These are phyloP conservation scores for Xylariaceae sp. DNA, from an alignment of 2,329 filamentous ascomycete genomes.

Conservation along the genomic window DNA sequence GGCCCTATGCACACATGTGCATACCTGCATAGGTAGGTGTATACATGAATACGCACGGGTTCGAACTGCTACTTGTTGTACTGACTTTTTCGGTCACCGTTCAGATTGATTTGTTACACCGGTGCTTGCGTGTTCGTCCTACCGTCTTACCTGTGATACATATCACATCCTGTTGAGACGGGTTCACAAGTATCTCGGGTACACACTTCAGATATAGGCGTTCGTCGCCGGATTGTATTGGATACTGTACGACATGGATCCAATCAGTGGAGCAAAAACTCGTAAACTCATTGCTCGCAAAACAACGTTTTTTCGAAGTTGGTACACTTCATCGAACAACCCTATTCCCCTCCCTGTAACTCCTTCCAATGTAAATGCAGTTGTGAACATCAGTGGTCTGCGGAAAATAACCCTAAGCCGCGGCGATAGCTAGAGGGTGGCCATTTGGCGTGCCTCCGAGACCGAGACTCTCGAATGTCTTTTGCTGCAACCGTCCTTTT, in stretches of 20 bases:
- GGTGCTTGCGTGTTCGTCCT: conserved; percentile 9
- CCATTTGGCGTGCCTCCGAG: conserved; percentile 14
- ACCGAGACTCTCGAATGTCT: conserved; percentile 30
- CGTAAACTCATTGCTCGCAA: too few relatives aligned
- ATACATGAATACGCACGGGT: neutral
- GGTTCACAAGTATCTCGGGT: conserved; percentile 11
- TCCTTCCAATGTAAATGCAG: conserved; percentile 12
- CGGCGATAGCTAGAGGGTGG: conserved; percentile 22
- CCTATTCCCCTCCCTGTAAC: conserved; percentile 5
- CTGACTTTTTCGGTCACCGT: neutral
- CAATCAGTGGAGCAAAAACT: too few relatives aligned
- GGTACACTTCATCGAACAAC: too few relatives aligned
- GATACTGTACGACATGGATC: too few relatives aligned
- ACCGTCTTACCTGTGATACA: conserved; percentile 3
- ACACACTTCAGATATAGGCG: conserved; percentile 1
- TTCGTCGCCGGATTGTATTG: too few relatives aligned
- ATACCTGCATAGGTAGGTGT: too few relatives aligned
- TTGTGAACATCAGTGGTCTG: neutral
- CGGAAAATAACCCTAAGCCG: conserved; percentile 17
- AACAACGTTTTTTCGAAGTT: too few relatives aligned
- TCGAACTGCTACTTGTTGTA: neutral
- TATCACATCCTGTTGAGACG: conserved; percentile 8
- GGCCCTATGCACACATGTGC: too few relatives aligned
- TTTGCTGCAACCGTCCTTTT: conserved; percentile 46
- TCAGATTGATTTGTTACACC: neutral